Base-by-base conservation (phyloP, 306 rosid genomes). In the Elaeagnus macrophylla region DNA sequence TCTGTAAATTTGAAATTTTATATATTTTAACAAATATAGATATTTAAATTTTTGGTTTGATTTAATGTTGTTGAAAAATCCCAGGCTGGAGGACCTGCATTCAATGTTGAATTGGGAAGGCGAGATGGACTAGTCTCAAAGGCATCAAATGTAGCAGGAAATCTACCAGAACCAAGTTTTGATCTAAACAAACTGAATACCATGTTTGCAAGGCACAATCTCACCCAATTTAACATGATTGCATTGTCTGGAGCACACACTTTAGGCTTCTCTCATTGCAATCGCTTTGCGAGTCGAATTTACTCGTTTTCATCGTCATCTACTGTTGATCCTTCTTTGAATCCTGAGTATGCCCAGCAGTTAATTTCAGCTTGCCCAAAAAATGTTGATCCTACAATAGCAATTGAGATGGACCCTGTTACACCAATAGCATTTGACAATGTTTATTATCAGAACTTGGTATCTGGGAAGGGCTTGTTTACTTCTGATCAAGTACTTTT, bases 201-300 rank as follows among this genome's bases (percentile, higher is more conserved):
- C 35, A 56, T 89, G 18, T 89, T 89, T 53, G 19, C 74, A 9
- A 35, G 38, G 9, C 68, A 86, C 70, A 52, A 49, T 37, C 76
- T 89, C 1, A 67, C 35, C 51, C 95, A 77, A 72, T 50, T 57
- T 1, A 94, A 86, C 48, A 78, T 86, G 81, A 74, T 89, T 3
- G 95, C 97, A 0, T 72, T 89, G 17, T 89, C 97, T 0, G 97
- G 97, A 47, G 97, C 88, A 1, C 97, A 89, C 74, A 89, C 95
- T 0, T 0, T 89, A 0, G 95, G 94, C 0, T 74, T 85, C 68
- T 83, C 97, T 0, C 90, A 83, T 53, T 89, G 95, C 62, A 6
- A 56, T 62, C 74, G 77, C 43, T 81, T 89, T 37, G 9, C 77
- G 7, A 51, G 69, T 32, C 82, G 94, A 0, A 39, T 89, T 10